Evolutionary conservation across 768 basidiomycete species (phyloP).

Genomic region (Suillus cothurnatus): DNA sequence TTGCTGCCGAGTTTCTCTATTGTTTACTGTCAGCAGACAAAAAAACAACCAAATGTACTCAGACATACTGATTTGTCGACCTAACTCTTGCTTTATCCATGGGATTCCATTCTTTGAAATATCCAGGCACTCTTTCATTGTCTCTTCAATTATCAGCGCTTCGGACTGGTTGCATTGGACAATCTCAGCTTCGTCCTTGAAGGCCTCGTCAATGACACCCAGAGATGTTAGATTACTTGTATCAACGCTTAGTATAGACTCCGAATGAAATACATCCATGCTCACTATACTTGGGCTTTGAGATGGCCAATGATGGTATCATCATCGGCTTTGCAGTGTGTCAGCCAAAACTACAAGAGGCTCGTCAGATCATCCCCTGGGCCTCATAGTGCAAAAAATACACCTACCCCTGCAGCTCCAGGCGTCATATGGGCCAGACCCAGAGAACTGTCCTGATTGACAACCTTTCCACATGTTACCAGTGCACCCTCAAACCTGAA

Average conservation of each 20-base stretch:
- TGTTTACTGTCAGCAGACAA: not conserved
- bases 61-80: not conserved
- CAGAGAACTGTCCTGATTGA: constrained; percentile 12
- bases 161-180: not conserved
- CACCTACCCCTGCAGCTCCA: not conserved
- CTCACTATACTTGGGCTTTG: constrained; percentile 17
- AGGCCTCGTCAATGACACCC: not conserved
- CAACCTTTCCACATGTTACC: constrained; percentile 13
- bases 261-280: not conserved
- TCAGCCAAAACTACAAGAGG: constrained; percentile 10
- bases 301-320: constrained; percentile 11
- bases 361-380: not conserved
- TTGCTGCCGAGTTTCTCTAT: not conserved
- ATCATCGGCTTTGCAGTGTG: constrained; percentile 4
- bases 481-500: constrained; percentile 14
- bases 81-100: not conserved
- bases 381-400: not conserved
- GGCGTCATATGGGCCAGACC: constrained; percentile 5
- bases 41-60: not conserved
- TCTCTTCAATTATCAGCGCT: not conserved
- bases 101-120: not conserved
- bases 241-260: not conserved
- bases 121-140: not conserved
- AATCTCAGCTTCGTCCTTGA: not conserved
- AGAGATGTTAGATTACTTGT: not conserved